These are phyloP conservation scores for Fusarium vanettenii DNA, from an alignment of 2,329 filamentous ascomycete genomes.

Conservation along the genomic window DNA sequence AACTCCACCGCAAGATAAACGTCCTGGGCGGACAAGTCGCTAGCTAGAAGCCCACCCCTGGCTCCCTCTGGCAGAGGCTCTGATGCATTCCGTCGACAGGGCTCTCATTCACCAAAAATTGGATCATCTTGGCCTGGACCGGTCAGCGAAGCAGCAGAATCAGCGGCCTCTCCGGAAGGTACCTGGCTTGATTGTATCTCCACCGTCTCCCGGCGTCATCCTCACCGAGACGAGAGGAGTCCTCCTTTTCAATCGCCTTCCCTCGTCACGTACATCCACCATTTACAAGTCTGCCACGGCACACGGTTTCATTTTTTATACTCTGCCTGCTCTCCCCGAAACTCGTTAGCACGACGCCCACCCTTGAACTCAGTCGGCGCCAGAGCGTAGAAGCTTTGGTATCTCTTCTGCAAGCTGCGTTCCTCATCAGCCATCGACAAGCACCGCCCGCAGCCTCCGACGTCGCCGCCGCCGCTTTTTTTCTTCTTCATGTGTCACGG, in stretches of 20 bases:
- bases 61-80: conserved; percentile 22
- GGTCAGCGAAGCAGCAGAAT: conserved; percentile 29
- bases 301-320: conserved; percentile 11
- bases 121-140: conserved; percentile 36
- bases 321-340: conserved; percentile 2
- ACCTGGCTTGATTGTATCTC: conserved; percentile 21
- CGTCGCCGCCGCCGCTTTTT: conserved; percentile 24
- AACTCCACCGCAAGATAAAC: conserved; percentile 27
- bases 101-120: conserved; percentile 31
- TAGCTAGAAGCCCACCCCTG: conserved; percentile 17
- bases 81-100: conserved; percentile 32
- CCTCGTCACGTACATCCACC: conserved; percentile 16
- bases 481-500: conserved; percentile 34
- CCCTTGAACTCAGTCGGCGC: conserved; percentile 25
- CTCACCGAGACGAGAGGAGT: conserved; percentile 15
- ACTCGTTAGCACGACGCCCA: conserved; percentile 4
- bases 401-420: conserved; percentile 11
- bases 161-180: conserved; percentile 36
- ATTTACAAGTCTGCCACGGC: conserved; percentile 9
- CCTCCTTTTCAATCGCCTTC: conserved; percentile 31
- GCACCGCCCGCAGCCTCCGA: conserved; percentile 21
- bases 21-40: conserved; percentile 27
- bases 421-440: conserved; percentile 16
- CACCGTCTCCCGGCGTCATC: conserved; percentile 36
- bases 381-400: conserved; percentile 16